phyloP scores from a whole-genome alignment of 441 rosid genomes.

The Pelargonium fulgidum region DNA sequence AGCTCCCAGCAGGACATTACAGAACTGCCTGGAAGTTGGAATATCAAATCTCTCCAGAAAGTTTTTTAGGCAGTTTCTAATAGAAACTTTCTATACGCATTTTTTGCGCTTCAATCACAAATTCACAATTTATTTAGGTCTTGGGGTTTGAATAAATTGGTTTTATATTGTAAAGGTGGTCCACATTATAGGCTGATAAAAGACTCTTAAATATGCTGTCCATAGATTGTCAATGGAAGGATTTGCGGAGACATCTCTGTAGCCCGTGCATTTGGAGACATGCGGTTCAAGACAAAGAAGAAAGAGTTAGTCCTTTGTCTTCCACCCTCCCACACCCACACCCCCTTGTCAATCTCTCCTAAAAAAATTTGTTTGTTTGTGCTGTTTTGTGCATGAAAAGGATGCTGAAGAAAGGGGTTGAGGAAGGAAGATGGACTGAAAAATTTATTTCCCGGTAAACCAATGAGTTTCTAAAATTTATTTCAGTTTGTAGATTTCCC shows the following conservation, averaged over 20 bases:
- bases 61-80: not conserved
- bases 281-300: conserved; percentile 82
- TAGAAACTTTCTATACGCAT: not conserved
- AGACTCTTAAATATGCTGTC: conserved; percentile 15
- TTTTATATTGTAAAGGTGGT: too few species aligned
- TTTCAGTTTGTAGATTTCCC: too few species aligned
- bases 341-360: not conserved
- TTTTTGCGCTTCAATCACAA: too few species aligned
- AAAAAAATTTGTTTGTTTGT: not conserved
- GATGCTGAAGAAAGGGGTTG: conserved; percentile 81
- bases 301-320: conserved; percentile 46
- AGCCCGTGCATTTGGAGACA: conserved; percentile 92
- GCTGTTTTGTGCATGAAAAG: conserved; percentile 32
- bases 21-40: not conserved
- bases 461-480: not conserved
- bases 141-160: not conserved
- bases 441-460: conserved; percentile 71
- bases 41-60: not conserved
- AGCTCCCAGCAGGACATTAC: not conserved
- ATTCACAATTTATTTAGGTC: not conserved
- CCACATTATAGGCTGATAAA: conserved; percentile 1
- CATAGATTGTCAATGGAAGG: conserved; percentile 77
- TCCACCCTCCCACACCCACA: not conserved
- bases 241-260: conserved; percentile 92
- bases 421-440: conserved; percentile 81